A percentile compares a stretch with the other conserved stretches of the same genome.
Conservation (phyloP, 2,329 filamentous ascomycete species). For the Alternaria brassicae region DNA sequence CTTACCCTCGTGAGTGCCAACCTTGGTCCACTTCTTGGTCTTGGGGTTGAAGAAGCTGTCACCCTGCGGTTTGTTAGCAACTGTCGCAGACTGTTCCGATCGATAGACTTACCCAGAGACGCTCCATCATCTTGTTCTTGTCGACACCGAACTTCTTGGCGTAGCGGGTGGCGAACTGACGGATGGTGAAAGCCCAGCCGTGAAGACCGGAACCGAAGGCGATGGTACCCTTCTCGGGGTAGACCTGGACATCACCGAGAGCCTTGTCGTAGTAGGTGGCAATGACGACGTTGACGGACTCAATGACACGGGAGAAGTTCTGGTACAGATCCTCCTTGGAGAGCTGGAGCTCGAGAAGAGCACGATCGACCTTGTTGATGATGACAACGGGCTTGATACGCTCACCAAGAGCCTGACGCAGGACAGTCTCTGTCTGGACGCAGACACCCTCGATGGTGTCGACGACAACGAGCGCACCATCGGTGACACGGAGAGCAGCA, state of each 20-base stretch:
- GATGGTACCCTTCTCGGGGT: constrained; percentile 96
- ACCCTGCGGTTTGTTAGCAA: constrained; percentile 59
- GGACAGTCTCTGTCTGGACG: constrained; percentile 99
- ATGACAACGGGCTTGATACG: constrained; percentile 99
- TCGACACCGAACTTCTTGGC: constrained; percentile 99
- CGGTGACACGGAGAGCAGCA: constrained; percentile 98
- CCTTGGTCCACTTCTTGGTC: constrained; percentile 99
- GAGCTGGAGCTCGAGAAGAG: constrained; percentile 98
- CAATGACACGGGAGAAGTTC: constrained; percentile 98
- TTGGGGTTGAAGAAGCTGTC: constrained; percentile 99
- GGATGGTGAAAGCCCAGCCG: constrained; percentile 99
- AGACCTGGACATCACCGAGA: constrained; percentile 97
- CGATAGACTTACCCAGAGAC: constrained; percentile 80
- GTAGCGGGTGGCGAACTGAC: constrained; percentile 94
- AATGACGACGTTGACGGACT: constrained; percentile 99
- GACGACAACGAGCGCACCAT: constrained; percentile 99
- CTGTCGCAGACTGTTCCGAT: constrained; percentile 12
- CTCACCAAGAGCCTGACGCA: constrained; percentile 98
- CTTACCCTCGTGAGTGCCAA: constrained; percentile 82
- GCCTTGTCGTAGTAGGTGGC: constrained; percentile 97
- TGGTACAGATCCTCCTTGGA: constrained; percentile 99
- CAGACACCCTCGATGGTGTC: constrained; percentile 99
- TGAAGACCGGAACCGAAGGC: constrained; percentile 99
- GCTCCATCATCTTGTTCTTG: constrained; percentile 99
- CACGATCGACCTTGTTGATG: constrained; percentile 99